Conservation (phyloP, 2,329 filamentous ascomycete genomes). For the Alternaria brassicicola region DNA sequence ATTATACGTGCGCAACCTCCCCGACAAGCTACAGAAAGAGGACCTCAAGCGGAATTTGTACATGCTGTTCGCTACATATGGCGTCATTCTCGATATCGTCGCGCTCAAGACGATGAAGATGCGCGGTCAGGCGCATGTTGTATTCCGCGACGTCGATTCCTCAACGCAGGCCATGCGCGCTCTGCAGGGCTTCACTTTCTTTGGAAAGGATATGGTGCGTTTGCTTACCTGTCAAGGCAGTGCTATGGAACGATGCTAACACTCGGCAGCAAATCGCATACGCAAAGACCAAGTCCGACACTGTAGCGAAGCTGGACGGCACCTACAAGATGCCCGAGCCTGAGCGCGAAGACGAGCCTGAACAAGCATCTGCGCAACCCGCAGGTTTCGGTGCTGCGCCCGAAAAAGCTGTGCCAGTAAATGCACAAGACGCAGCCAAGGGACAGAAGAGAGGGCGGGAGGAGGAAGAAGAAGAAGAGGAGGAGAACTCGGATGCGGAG, state of each 20-base stretch:
- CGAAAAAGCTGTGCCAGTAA: constrained; percentile 39
- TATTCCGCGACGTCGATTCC: constrained; percentile 87
- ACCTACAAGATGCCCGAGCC: constrained; percentile 74
- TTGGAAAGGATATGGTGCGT: constrained; percentile 83
- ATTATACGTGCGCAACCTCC: constrained; percentile 88
- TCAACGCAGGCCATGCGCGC: constrained; percentile 92
- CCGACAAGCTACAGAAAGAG: constrained; percentile 85
- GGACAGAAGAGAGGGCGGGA: constrained; percentile 71
- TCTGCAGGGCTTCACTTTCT: constrained; percentile 83
- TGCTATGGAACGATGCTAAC: background rate
- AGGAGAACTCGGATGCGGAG: constrained; percentile 60
- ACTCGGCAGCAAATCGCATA: constrained; percentile 79
- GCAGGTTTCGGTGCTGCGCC: constrained; percentile 48
- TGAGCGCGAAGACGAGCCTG: constrained; percentile 27
- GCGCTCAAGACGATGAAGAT: constrained; percentile 88
- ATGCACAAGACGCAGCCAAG: constrained; percentile 56
- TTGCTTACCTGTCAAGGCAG: background rate
- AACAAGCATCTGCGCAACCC: constrained; percentile 48
- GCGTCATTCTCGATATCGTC: constrained; percentile 88
- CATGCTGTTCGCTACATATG: constrained; percentile 92
- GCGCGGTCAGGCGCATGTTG: constrained; percentile 93
- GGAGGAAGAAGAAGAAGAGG: constrained; percentile 64
- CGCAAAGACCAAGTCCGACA: constrained; percentile 86
- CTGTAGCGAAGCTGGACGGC: constrained; percentile 88
- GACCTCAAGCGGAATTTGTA: constrained; percentile 89